Evolutionary conservation across 148 eudicot species (phyloP), one percentile per base, ranked within the genome.

Genomic region (Rheum nobile): DNA sequence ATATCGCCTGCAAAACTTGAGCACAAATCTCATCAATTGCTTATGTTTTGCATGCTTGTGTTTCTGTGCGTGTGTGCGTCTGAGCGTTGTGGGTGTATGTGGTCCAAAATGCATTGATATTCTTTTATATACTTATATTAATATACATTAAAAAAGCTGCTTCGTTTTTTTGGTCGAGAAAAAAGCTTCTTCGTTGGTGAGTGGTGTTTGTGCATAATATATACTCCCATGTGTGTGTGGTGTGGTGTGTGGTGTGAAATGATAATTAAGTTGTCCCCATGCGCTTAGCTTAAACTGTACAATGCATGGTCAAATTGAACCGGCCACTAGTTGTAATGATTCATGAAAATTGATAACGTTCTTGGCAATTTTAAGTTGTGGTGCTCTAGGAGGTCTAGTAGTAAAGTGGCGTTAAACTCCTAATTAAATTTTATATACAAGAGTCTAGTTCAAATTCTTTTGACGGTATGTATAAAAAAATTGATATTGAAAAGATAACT

Each of bases 1-100:
- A 57, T 24, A 57, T 57, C 65, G 65, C 16, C 32, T 57, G 32
- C 65, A 57, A 57, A 57, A 26, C 32, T 57, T 57, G 65, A 57
- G 65, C 65, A 24, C 26, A 57, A 57, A 24, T 57, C 65, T 11
- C 65, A 57, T 57, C 65, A 21, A 57, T 57, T 28, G 32, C 34
- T 57, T 57, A 21, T 57, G 32, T 57, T 21, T 57, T 26, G 65
- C 65, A 57, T 57, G 65, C 65, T 57, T 12, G 65, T 57, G 65
- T 57, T 57, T 26, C 65, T 28, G 52, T 47, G 52, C 21, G 52
- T 47, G 48, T 44, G 48, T 12, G 12, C 16, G 48, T n/a, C n/a
- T 12, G 13, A 54, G 61, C 21, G 61, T 50, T 19, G 10, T n/a
- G 24, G 26, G 1, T 6, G 7, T 19, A 22, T 50, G 57, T 50